phyloP scores from a whole-genome alignment of 2,329 filamentous ascomycete genomes.

The Arthrocladium fulminans region DNA sequence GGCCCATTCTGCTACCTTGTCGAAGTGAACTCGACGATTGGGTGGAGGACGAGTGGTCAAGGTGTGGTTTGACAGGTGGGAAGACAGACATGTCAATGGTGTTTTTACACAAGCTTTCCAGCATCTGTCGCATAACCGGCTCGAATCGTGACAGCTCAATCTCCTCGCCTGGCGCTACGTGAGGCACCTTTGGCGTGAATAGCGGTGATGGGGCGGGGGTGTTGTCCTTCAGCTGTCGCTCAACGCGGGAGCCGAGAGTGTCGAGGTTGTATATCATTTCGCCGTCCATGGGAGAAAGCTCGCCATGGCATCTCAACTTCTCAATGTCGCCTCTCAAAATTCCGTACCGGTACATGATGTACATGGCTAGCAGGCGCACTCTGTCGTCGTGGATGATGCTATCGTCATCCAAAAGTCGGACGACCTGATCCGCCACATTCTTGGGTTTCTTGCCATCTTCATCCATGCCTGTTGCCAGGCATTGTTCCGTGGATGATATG shows the following conservation, averaged over 20 bases:
- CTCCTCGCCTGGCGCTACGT: conserved; percentile 48
- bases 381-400: conserved; percentile 63
- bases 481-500: conserved; percentile 81
- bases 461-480: conserved; percentile 80
- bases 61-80: conserved; percentile 63
- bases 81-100: conserved; percentile 58
- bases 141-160: conserved; percentile 82
- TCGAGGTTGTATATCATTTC: conserved; percentile 67
- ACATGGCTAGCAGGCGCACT: conserved; percentile 75
- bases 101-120: conserved; percentile 64
- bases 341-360: conserved; percentile 76
- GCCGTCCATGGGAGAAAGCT: conserved; percentile 64
- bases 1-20: conserved; percentile 58
- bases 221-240: conserved; percentile 67
- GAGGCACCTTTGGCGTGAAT: conserved; percentile 50
- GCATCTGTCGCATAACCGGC: conserved; percentile 68
- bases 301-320: conserved; percentile 73
- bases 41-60: conserved; percentile 43
- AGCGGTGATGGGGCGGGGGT: conserved; percentile 57
- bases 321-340: conserved; percentile 74
- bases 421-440: conserved; percentile 74
- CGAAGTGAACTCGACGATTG: conserved; percentile 65
- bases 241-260: conserved; percentile 66
- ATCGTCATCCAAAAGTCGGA: conserved; percentile 80
- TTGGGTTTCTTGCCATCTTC: conserved; percentile 89